Evolutionary conservation across 208 protist species (phyloP), one percentile per base, ranked within the genome.

Genomic region (Strigomonas culicis): DNA sequence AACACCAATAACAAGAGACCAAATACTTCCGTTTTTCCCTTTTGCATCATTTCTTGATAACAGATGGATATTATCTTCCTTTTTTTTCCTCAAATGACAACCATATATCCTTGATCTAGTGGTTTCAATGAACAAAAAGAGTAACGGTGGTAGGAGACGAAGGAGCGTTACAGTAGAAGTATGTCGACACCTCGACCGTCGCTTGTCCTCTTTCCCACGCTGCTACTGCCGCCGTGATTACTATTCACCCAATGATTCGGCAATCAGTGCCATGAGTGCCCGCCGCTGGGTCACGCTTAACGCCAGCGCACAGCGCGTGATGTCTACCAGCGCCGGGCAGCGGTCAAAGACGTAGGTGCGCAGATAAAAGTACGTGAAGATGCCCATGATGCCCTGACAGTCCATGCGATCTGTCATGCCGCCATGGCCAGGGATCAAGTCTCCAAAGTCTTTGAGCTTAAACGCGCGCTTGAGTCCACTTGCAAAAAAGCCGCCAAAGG

Each of bases 401-500:
- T 99, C 98, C 74, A 99, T 98, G 32, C 98, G 80, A 71, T 99
- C 98, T 11, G 95, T 98, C 59, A 99, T 96, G 31, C 98, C 98
- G 44, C 98, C 98, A 71, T 99, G 98, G 11, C 98, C 98, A 17
- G 98, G 98, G 67, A 99, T 98, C 24, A 98, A 70, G 41, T 97
- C 87, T 41, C 92, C 96, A 86, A 99, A 99, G 80, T 99, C 98
- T 75, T 99, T 99, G 25, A 99, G 82, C 41, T 97, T 94, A 66
- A 98, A 99, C 0, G 97, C 97, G 13, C 98, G 93, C 77, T 99
- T 99, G 30, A 99, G 72, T 6, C 96, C 97, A 34, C 92, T 98
- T 6, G 97, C 98, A 74, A 99, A 99, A 82, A 99, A 99, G 22
- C 98, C 98, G 31, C 98, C 98, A 82, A 99, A 99, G 19, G 98